These are phyloP conservation scores for Citrus australasica DNA, from an alignment of 345 rosid species.

Conservation along the genomic window DNA sequence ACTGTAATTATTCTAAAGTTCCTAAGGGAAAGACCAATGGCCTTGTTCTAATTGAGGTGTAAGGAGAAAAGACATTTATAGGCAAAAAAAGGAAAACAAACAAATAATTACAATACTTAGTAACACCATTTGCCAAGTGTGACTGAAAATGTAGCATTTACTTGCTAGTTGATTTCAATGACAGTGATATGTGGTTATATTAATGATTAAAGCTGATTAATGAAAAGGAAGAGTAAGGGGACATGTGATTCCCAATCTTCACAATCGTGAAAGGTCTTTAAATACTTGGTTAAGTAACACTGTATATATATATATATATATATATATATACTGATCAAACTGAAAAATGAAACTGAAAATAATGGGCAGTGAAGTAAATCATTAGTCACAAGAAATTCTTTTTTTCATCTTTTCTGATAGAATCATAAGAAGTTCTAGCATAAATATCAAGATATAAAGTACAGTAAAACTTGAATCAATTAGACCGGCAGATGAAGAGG, in stretches of 20 bases:
- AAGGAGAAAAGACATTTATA: neutral
- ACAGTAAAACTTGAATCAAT: neutral
- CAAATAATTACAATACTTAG: neutral
- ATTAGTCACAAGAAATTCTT: neutral
- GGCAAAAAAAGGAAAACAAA: neutral
- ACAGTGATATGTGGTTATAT: neutral
- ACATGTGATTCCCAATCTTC: neutral
- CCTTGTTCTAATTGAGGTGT: neutral
- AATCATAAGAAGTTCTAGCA: neutral
- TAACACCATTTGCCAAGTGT: neutral
- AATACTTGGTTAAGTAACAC: neutral
- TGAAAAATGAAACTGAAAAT: neutral
- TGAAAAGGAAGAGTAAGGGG: neutral
- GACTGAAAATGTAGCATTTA: neutral
- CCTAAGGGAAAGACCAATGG: neutral
- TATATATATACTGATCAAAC: neutral
- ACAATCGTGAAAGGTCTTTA: neutral
- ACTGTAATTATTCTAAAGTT: neutral
- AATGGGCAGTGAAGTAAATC: neutral
- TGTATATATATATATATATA: neutral
- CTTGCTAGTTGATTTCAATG: neutral
- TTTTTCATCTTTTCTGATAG: no score
- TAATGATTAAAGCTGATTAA: neutral
- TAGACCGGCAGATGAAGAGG: slow-evolving; percentile 2
- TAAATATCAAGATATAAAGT: slow-evolving; percentile 6